Evolutionary conservation across 495 filamentous ascomycete species (phyloP), one percentile per base, ranked within the genome.

Genomic region (Aspergillus asperescens): DNA sequence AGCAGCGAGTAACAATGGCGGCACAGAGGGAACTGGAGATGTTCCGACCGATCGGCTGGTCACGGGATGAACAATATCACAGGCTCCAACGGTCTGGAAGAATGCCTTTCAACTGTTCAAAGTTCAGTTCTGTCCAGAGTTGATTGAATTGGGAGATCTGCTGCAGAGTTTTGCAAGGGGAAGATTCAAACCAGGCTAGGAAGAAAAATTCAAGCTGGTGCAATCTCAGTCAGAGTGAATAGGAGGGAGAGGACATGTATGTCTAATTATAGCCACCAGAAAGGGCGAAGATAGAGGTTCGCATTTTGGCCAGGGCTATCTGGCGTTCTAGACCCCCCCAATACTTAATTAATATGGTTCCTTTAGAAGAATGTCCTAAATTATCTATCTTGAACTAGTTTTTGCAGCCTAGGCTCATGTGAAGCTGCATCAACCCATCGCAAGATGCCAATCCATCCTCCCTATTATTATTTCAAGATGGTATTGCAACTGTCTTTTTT

Each of bases 201-300:
- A 13, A 37, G 25, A 43, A 43, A 42, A 23, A 6, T 10, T 25
- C n/a, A 27, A 13, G 22, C 15, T 8, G 9, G 24, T 12, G 15
- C 8, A 16, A 1, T 35, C 7, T 4, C 13, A 16, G n/a, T n/a
- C n/a, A n/a, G n/a, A 2, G 15, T 15, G 32, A 38, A 49, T 39
- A 38, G 29, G 31, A 49, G 31, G 34, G 18, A 18, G n/a, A 49
- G 18, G 6, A 12, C 20, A 39, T 4, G 32, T n/a, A n/a, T 54
- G 51, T 54, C 51, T 54, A 54, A 54, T 54, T 40, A 54, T 54
- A 54, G 51, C 32, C 51, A 40, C 4, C 32, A 31, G 20, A 32
- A 32, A 20, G 28, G 28, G 38, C 38, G 19, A 41, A 42, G 7
- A 5, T 42, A n/a, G 39, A 42, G 7, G 35, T 29, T 29, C 27